phyloP scores from a whole-genome alignment of 257 asterid genomes.

The Catharanthus roseus region DNA sequence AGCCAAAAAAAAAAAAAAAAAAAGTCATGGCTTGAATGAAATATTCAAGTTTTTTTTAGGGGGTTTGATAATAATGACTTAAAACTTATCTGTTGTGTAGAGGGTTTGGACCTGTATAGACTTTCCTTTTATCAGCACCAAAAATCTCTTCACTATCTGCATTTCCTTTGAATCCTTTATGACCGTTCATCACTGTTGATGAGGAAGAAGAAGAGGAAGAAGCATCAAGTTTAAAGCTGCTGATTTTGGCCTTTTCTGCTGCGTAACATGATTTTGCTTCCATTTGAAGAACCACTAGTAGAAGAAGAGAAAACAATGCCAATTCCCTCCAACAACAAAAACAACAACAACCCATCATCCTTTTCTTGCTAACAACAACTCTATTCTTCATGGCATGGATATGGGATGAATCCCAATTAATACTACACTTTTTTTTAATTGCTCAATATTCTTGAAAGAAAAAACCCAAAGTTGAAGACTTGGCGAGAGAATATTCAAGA shows the following conservation, averaged over 20 bases:
- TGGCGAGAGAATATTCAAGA: neutral
- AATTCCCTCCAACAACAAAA: slow-evolving; percentile 36
- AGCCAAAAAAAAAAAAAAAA: neutral
- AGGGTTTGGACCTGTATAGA: slow-evolving; percentile 88
- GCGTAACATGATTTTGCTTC: slow-evolving; percentile 38
- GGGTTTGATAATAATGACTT: neutral
- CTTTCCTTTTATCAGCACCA: slow-evolving; percentile 72
- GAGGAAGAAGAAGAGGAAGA: slow-evolving; percentile 3
- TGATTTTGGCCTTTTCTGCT: slow-evolving; percentile 26
- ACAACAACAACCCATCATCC: slow-evolving; percentile 40
- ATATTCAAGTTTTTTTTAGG: slow-evolving; percentile 29
- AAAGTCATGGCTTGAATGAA: slow-evolving; percentile 31
- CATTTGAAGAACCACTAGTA: slow-evolving; percentile 34
- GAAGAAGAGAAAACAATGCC: slow-evolving; percentile 31
- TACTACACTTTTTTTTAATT: neutral
- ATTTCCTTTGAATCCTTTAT: slow-evolving; percentile 15
- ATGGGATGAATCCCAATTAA: slow-evolving; percentile 17
- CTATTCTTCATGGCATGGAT: slow-evolving; percentile 40
- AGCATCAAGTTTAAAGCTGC: slow-evolving; percentile 28
- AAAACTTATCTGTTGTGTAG: slow-evolving; percentile 78
- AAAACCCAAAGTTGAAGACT: neutral
- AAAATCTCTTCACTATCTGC: slow-evolving; percentile 30
- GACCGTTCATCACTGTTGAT: slow-evolving; percentile 20
- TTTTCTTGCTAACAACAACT: slow-evolving; percentile 25
- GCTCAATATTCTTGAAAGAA: neutral